Evolutionary conservation across 805 yeast genomes (phyloP).

Genomic region (Saccharomycopsis selenospora): DNA sequence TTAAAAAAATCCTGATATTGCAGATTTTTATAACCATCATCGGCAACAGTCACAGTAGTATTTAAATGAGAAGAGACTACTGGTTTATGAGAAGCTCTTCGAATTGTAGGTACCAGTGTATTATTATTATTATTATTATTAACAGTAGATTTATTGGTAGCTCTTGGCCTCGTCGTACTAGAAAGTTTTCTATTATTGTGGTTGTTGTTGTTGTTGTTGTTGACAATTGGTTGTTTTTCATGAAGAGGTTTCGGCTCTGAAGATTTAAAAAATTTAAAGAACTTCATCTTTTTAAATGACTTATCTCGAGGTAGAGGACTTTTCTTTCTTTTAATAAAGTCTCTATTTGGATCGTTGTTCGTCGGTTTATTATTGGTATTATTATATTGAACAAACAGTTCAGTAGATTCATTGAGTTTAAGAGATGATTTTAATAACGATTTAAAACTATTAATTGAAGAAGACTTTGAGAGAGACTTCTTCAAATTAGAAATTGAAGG

Average conservation of each 20-base stretch:
- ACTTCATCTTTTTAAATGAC: slow-evolving; percentile 8
- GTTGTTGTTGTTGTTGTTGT: slow-evolving; percentile 1
- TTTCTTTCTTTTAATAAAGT: neutral
- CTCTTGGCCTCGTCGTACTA: neutral
- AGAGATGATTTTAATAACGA: slow-evolving; percentile 10
- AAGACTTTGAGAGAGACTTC: slow-evolving; percentile 16
- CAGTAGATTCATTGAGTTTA: neutral
- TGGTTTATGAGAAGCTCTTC: neutral
- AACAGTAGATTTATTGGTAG: too few species aligned
- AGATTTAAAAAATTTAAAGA: slow-evolving; percentile 7
- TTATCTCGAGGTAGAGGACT: neutral
- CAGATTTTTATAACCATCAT: slow-evolving; percentile 2
- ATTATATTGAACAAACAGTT: neutral
- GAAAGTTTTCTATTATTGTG: neutral
- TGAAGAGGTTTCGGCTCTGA: neutral
- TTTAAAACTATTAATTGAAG: slow-evolving; percentile 13
- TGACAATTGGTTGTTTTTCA: neutral
- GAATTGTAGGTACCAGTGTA: neutral
- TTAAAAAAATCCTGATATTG: neutral
- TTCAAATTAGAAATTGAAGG: slow-evolving; percentile 11
- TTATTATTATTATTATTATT: neutral
- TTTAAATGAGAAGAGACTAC: neutral
- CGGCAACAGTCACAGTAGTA: neutral
- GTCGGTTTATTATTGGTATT: neutral
- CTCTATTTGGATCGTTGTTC: neutral